phyloP scores from a whole-genome alignment of 345 rosid genomes.

The Durio zibethinus region DNA sequence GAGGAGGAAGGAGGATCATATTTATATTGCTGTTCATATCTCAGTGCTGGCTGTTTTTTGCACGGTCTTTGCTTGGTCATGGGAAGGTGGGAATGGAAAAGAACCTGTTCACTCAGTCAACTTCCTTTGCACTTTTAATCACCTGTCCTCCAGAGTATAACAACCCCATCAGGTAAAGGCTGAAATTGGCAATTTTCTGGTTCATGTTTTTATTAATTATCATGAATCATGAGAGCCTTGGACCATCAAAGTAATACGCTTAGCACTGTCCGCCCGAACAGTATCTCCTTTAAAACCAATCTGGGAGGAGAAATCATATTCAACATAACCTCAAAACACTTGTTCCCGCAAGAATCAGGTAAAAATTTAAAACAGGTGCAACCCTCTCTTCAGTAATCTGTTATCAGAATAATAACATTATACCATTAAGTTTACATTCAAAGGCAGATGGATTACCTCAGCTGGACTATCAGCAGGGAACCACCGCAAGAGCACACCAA shows the following conservation, averaged over 20 bases:
- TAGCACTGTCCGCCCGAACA: constrained; percentile 79
- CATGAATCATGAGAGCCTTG: constrained; percentile 85
- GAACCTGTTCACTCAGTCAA: constrained; percentile 31
- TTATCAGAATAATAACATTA: neutral
- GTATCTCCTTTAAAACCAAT: constrained; percentile 80
- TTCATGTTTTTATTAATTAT: constrained; percentile 56
- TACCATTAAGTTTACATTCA: neutral
- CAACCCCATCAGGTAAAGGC: constrained; percentile 61
- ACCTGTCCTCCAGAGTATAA: constrained; percentile 68
- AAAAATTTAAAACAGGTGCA: constrained; percentile 9
- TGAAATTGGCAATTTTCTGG: constrained; percentile 38
- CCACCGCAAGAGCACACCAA: constrained; percentile 90
- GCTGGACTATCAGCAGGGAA: constrained; percentile 62
- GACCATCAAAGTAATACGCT: constrained; percentile 75
- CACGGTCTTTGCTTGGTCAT: constrained; percentile 12
- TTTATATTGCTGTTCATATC: constrained; percentile 14
- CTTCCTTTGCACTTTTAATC: constrained; percentile 48
- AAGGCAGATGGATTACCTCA: constrained; percentile 53
- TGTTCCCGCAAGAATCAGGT: constrained; percentile 16
- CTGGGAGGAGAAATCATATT: constrained; percentile 49
- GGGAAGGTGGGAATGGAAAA: constrained; percentile 20
- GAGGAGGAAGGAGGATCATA: constrained; percentile 13
- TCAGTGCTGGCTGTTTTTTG: neutral
- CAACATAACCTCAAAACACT: constrained; percentile 24
- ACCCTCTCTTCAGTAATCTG: neutral